Base-by-base conservation (phyloP, 306 rosid species). In the Bauhinia variegata region DNA sequence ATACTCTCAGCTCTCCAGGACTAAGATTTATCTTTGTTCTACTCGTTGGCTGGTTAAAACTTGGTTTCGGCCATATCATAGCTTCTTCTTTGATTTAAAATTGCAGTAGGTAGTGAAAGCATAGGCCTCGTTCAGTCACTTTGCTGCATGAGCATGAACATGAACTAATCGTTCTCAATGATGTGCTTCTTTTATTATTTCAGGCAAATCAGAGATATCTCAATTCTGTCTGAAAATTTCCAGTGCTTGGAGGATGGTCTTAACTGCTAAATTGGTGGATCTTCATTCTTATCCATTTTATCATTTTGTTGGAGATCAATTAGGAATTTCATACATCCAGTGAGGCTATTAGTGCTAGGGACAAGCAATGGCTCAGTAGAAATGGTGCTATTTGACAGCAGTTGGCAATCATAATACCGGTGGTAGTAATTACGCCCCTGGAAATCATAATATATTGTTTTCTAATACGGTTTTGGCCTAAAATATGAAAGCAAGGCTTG, bases 121-220 rank as follows among this genome's bases (percentile, higher is more conserved):
- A 14, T n/a, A n/a, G n/a, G n/a, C 44, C 18, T 9, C 34, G 58
- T 48, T 11, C 33, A 63, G 16, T 32, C 11, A 30, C 58, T 10
- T 30, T 6, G 28, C 28, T 1, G 28, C 28, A 23, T 23, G 28
- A 23, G 28, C 28, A 23, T 23, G 28, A 23, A 4, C 57, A 48
- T 47, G 57, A 9, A 48, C 37, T 4, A 19, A 38, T 18, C 30
- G 13, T 38, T 14, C 59, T 3, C 4, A 13, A 15, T 47, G 5
- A 13, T 13, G 3, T 37, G n/a, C 7, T 18, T 32, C 63, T 10
- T 30, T 58, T n/a, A 54, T 9, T 3, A 61, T 14, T 65, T 65
- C 66, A 73, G 72, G 60, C 16, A 5, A 55, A 38, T 56, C 36
- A 2, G 54, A 47, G 47, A 72, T 7, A 7, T 16, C 43, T 17